A percentile compares a stretch with the other conserved stretches of the same genome.
phyloP scores from a whole-genome alignment of 1,139 yeast genomes.

The Maudiozyma humilis region DNA sequence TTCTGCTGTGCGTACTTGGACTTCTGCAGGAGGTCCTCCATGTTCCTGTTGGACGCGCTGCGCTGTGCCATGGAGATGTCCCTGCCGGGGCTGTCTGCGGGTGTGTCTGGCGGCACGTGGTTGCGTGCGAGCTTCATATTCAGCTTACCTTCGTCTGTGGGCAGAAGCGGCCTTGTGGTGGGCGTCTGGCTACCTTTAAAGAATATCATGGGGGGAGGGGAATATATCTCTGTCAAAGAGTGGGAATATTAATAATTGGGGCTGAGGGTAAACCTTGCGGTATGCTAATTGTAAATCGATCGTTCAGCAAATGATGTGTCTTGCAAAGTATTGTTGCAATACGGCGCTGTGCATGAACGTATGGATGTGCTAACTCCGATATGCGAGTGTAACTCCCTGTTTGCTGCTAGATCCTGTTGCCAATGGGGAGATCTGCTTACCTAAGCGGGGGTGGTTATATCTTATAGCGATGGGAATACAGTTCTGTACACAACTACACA shows the following conservation, averaged over 20 bases:
- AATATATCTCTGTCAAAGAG: too few species aligned
- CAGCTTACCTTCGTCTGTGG: slow-evolving; percentile 18
- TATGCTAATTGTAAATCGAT: not conserved
- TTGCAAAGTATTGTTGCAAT: too few species aligned
- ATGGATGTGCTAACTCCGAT: too few species aligned
- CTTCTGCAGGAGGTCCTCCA: slow-evolving; percentile 10
- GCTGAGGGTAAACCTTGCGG: too few species aligned
- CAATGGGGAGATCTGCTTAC: not conserved
- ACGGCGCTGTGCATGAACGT: too few species aligned
- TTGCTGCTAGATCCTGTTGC: too few species aligned
- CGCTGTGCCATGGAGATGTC: slow-evolving; percentile 8
- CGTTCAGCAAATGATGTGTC: too few species aligned
- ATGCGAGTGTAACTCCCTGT: not conserved
- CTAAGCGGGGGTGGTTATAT: not conserved
- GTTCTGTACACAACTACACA: too few species aligned
- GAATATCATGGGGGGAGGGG: slow-evolving; percentile 1
- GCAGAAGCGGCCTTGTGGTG: slow-evolving; percentile 19
- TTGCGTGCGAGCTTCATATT: slow-evolving; percentile 6
- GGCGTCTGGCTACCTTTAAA: slow-evolving; percentile 6
- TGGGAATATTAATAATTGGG: not conserved
- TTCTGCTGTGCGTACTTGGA: slow-evolving; percentile 14
- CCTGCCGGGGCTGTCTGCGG: not conserved
- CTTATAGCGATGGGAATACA: too few species aligned
- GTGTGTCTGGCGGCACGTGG: not conserved
- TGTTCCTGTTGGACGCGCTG: slow-evolving; percentile 17